phyloP scores from a whole-genome alignment of 2,329 filamentous ascomycete genomes.

The Beauveria asiatica region DNA sequence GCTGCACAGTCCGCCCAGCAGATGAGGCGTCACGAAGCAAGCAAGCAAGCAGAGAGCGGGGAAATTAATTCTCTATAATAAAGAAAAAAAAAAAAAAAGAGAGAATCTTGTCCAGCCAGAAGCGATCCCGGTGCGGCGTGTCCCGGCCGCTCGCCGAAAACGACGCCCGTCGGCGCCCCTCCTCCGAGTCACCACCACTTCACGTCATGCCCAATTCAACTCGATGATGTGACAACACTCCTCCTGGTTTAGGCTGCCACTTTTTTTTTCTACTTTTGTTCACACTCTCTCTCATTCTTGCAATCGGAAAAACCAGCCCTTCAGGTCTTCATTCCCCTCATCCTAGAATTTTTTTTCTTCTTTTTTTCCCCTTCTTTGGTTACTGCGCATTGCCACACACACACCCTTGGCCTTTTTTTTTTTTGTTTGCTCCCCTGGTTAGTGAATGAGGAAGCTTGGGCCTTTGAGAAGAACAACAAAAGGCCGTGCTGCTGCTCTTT shows the following conservation, averaged over 20 bases:
- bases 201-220: neutral
- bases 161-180: neutral
- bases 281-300: neutral
- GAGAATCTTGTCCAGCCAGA: neutral
- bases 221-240: too few species aligned
- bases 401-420: neutral
- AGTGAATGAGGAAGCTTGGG: neutral
- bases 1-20: too few species aligned
- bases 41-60: too few species aligned
- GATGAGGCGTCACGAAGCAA: too few species aligned
- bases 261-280: neutral
- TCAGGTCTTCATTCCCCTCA: neutral
- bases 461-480: neutral
- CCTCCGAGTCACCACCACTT: neutral
- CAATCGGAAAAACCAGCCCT: neutral
- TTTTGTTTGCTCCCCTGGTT: neutral
- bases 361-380: neutral
- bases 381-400: neutral
- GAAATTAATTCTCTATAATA: too few species aligned
- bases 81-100: too few species aligned
- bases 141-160: slow-evolving; percentile 8
- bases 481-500: neutral
- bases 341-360: neutral
- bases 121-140: slow-evolving; percentile 3
- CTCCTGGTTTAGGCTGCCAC: neutral